phyloP scores from a whole-genome alignment of 2,329 filamentous ascomycete genomes.

The Phialophora verrucosa region DNA sequence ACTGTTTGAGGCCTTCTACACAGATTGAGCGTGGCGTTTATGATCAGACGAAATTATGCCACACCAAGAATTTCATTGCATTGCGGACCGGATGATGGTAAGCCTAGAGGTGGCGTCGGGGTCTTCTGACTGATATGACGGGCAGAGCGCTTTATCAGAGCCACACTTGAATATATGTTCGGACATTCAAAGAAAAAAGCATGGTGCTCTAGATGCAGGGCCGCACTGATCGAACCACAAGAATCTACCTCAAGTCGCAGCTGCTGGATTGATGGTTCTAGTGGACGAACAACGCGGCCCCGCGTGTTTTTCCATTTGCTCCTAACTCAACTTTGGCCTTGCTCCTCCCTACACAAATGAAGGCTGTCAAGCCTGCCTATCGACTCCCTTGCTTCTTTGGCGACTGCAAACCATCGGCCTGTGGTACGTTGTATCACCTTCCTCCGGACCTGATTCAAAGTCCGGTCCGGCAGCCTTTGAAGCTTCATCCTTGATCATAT shows the following conservation, averaged over 20 bases:
- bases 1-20: not conserved
- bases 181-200: not conserved
- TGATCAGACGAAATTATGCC: constrained; percentile 9
- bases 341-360: not conserved
- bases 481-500: not conserved
- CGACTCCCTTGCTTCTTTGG: not conserved
- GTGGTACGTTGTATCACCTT: not conserved
- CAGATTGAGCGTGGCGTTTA: constrained; percentile 21
- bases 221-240: not conserved
- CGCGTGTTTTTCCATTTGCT: not conserved
- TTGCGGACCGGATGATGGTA: constrained; percentile 16
- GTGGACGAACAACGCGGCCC: not conserved
- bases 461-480: not conserved
- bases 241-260: not conserved
- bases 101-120: constrained; percentile 12
- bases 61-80: constrained; percentile 14
- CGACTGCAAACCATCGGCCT: not conserved
- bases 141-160: constrained; percentile 1
- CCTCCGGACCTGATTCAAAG: not conserved
- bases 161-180: not conserved
- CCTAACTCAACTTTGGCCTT: not conserved
- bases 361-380: not conserved
- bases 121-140: not conserved
- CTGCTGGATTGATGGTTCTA: not conserved
- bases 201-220: not conserved